Evolutionary conservation across 495 filamentous ascomycete genomes (phyloP).

Genomic region (Ramalina peruviana): DNA sequence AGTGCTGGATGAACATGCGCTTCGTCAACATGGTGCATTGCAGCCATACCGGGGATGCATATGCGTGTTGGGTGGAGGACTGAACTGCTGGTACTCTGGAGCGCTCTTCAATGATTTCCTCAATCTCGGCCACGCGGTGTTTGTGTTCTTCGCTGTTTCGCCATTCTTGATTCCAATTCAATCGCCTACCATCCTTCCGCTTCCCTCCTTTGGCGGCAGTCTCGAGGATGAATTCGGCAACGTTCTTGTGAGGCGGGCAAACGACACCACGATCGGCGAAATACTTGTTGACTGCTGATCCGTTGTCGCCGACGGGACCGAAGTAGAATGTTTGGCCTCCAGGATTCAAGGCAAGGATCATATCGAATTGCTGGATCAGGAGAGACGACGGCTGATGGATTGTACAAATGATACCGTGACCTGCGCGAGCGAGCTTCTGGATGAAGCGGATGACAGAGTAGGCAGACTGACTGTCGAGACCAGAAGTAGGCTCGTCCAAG

Average conservation of each 20-base stretch:
- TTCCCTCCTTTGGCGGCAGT: constrained; percentile 50
- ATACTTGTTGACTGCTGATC: constrained; percentile 47
- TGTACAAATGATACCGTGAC: constrained; percentile 67
- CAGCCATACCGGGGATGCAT: constrained; percentile 44
- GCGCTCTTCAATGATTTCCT: constrained; percentile 40
- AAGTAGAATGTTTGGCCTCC: constrained; percentile 66
- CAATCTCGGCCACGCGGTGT: constrained; percentile 43
- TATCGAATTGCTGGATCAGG: constrained; percentile 64
- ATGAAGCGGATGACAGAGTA: constrained; percentile 73
- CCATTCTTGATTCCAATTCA: constrained; percentile 67
- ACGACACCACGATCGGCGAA: constrained; percentile 47
- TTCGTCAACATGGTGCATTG: constrained; percentile 49
- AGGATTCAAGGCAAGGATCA: constrained; percentile 55
- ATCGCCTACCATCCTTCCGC: constrained; percentile 33
- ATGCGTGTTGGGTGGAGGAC: constrained; percentile 35
- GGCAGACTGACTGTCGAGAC: constrained; percentile 75
- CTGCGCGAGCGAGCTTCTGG: constrained; percentile 63
- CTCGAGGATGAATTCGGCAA: constrained; percentile 79
- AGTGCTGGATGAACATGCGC: constrained; percentile 55
- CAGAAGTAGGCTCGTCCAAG: constrained; percentile 70
- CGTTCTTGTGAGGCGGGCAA: constrained; percentile 53
- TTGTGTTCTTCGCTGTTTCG: constrained; percentile 41
- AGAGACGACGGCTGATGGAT: constrained; percentile 69
- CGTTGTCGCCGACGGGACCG: constrained; percentile 54
- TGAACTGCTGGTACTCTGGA: constrained; percentile 32